phyloP scores from a whole-genome alignment of 768 basidiomycete species.

The Leccinum aurantiacum region DNA sequence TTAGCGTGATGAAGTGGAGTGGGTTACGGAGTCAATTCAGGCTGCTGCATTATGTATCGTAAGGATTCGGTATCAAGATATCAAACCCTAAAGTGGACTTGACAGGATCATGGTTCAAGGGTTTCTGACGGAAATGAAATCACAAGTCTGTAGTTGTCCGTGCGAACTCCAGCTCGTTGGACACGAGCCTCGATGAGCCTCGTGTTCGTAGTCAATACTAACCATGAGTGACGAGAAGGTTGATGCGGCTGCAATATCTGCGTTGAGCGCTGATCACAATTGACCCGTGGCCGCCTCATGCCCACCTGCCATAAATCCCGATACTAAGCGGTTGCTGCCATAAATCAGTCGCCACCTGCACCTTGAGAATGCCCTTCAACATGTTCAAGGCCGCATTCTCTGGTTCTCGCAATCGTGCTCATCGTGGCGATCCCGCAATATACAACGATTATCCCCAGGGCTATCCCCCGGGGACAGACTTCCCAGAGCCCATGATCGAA shows the following conservation, averaged over 20 bases:
- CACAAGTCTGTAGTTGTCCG: background rate
- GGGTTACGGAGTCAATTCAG: background rate
- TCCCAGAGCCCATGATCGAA: constrained; percentile 22
- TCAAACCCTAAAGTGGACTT: background rate
- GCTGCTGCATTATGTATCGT: background rate
- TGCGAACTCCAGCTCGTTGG: background rate
- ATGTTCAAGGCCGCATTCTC: constrained; percentile 36
- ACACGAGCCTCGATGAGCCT: constrained; percentile 1
- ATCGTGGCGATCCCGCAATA: constrained; percentile 26
- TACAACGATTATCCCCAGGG: constrained; percentile 30
- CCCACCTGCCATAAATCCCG: constrained; percentile 29
- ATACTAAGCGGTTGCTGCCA: constrained; percentile 9
- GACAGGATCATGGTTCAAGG: background rate
- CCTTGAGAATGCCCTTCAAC: constrained; percentile 37
- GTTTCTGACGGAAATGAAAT: constrained; percentile 1
- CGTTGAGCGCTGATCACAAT: constrained; percentile 2
- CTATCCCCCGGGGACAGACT: constrained; percentile 27
- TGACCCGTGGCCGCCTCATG: constrained; percentile 35
- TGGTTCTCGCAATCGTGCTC: constrained; percentile 33
- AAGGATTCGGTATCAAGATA: background rate
- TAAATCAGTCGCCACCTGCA: constrained; percentile 18
- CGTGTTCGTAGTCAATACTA: constrained; percentile 10
- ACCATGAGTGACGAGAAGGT: background rate
- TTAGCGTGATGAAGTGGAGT: constrained; percentile 14
- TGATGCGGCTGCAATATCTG: background rate